phyloP scores from a whole-genome alignment of 1,139 yeast genomes.

The Magnusiomyces clavatus region DNA sequence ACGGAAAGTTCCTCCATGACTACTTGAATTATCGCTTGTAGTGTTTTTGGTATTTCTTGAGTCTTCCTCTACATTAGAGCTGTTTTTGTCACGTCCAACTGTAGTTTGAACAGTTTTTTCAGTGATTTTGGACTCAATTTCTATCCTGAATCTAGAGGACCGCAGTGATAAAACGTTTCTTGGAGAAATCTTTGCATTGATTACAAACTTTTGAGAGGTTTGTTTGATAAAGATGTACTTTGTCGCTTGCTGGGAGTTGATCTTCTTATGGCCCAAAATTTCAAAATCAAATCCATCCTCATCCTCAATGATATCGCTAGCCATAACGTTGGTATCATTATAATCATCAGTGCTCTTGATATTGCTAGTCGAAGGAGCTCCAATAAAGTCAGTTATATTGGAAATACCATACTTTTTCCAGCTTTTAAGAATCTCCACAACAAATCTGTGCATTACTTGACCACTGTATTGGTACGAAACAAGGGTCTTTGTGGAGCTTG shows the following conservation, averaged over 20 bases:
- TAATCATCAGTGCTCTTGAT: not conserved
- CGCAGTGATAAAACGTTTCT: slow-evolving; percentile 29
- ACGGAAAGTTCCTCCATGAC: no score
- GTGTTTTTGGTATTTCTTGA: no score
- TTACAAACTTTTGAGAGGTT: slow-evolving; percentile 18
- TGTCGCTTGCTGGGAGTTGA: not conserved
- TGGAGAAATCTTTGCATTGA: slow-evolving; percentile 30
- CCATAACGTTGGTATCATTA: not conserved
- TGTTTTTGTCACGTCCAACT: not conserved
- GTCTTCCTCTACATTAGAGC: no score
- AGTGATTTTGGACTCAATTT: slow-evolving; percentile 14
- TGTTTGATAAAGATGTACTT: not conserved
- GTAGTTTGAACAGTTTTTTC: slow-evolving; percentile 4
- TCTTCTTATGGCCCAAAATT: slow-evolving; percentile 10
- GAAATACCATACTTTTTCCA: slow-evolving; percentile 34
- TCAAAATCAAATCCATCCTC: slow-evolving; percentile 12
- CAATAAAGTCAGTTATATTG: slow-evolving; percentile 14
- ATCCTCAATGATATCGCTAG: not conserved
- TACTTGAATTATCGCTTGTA: no score
- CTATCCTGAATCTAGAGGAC: slow-evolving; percentile 27
- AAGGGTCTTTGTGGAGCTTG: not conserved
- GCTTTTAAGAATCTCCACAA: slow-evolving; percentile 28
- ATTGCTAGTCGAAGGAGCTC: not conserved
- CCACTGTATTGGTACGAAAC: no score
- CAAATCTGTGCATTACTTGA: slow-evolving; percentile 22